Evolutionary conservation across 2,329 filamentous ascomycete genomes (phyloP).

Genomic region (Triangularia setosa): DNA sequence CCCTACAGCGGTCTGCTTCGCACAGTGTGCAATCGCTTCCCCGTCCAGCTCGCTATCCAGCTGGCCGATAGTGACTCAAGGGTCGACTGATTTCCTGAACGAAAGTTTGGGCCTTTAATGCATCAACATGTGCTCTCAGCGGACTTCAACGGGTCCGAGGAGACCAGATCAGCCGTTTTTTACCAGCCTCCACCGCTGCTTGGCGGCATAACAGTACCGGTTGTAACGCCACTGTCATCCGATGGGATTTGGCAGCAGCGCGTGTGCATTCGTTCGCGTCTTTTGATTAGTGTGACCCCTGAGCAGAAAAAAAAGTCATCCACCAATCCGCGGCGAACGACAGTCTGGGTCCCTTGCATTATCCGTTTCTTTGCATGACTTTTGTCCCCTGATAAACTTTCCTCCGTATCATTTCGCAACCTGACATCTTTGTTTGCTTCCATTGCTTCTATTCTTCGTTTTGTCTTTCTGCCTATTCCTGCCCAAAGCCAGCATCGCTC

Average conservation of each 20-base stretch:
- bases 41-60: neutral
- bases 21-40: neutral
- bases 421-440: neutral
- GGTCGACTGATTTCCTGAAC: neutral
- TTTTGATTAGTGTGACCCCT: conserved; percentile 19
- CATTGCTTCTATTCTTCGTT: neutral
- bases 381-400: neutral
- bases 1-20: neutral
- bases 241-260: conserved; percentile 6
- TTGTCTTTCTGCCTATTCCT: conserved; percentile 7
- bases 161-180: conserved; percentile 5
- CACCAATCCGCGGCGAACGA: conserved; percentile 14
- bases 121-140: neutral
- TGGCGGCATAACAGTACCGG: conserved; percentile 10
- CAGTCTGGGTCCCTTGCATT: neutral
- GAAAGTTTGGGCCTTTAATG: neutral
- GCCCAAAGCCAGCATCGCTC: neutral
- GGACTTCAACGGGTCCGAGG: conserved; percentile 5
- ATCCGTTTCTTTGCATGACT: neutral
- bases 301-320: conserved; percentile 14
- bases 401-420: neutral
- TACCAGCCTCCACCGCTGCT: neutral
- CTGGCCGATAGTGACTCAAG: neutral
- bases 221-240: conserved; percentile 21
- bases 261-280: conserved; percentile 13